Percentiles rank a stretch among this genome's conserved stretches.
These are phyloP conservation scores for Globisporangium nagaii DNA, from an alignment of 352 stramenopile genomes.

Conservation along the genomic window DNA sequence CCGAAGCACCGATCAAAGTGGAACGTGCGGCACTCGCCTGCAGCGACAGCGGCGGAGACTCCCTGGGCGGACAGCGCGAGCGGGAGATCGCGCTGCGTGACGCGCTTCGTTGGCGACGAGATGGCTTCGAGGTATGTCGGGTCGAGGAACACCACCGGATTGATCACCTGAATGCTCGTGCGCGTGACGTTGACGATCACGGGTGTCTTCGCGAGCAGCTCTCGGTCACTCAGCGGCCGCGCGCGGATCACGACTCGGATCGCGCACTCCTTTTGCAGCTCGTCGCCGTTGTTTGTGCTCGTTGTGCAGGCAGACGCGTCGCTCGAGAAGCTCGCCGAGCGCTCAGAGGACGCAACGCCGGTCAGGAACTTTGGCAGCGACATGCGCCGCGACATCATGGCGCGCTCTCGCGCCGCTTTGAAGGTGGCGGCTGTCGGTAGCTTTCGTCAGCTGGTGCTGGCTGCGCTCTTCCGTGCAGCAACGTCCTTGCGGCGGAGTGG, in stretches of 20 bases:
- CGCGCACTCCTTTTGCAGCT: conserved; percentile 25
- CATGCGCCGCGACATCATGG: conserved; percentile 11
- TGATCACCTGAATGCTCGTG: conserved; percentile 54
- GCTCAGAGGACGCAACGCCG: neutral
- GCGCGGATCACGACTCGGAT: conserved; percentile 77
- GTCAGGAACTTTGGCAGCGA: conserved; percentile 19
- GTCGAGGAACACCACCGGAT: conserved; percentile 55
- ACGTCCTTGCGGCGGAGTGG: too few species aligned
- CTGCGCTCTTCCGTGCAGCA: too few species aligned
- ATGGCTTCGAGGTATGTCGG: conserved; percentile 41
- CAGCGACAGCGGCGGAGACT: conserved; percentile 25
- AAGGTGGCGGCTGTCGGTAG: neutral
- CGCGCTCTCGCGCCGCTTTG: neutral
- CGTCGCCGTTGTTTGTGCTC: conserved; percentile 8
- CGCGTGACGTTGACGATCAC: conserved; percentile 50
- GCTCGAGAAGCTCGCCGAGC: neutral
- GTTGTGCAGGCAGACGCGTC: neutral
- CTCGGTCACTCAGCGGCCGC: conserved; percentile 53
- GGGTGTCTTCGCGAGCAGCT: conserved; percentile 37
- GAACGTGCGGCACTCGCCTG: conserved; percentile 60
- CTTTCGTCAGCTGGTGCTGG: too few species aligned
- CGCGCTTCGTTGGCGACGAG: conserved; percentile 18
- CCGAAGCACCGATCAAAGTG: conserved; percentile 80
- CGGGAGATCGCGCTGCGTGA: conserved; percentile 13
- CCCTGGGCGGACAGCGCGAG: conserved; percentile 24